Evolutionary conservation across 164 flowering plant genomes (phyloP), one percentile per base, ranked within the genome.

Genomic region (Echeveria elegans): DNA sequence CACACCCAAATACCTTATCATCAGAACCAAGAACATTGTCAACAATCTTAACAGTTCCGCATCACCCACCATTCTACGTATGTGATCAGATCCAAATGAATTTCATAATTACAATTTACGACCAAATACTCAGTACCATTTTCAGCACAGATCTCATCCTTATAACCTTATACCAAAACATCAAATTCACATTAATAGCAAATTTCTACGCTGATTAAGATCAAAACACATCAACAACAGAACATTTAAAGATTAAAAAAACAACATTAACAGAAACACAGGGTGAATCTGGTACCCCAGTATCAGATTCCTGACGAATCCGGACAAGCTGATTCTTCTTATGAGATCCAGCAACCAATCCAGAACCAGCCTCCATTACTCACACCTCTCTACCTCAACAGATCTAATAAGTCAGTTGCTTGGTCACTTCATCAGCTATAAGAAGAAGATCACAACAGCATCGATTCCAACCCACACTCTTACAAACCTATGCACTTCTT

Each of bases 311-410:
- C 36, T 62, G 36, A 30, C 64, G 64, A 62, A 31, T 62, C 36
- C 40, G 64, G 40, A 62, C 64, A 18, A 62, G 40, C 40, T 62
- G 38, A 62, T 62, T 62, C 64, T 36, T 62, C 64, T 62, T 62
- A 36, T 31, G 64, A 18, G 64, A 62, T 62, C n/a, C n/a, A n/a
- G n/a, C n/a, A n/a, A n/a, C n/a, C n/a, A n/a, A n/a, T n/a, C n/a
- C n/a, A n/a, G n/a, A n/a, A n/a, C n/a, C n/a, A n/a, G n/a, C n/a
- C n/a, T n/a, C n/a, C n/a, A n/a, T n/a, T n/a, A n/a, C n/a, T n/a
- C n/a, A n/a, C n/a, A n/a, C n/a, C n/a, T n/a, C n/a, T n/a, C n/a
- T n/a, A n/a, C n/a, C n/a, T n/a, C n/a, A n/a, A n/a, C n/a, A n/a
- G n/a, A n/a, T n/a, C n/a, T n/a, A n/a, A n/a, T n/a, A n/a, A n/a